Percentiles rank a stretch among this genome's conserved stretches.
Conservation (phyloP, 2,329 filamentous ascomycete genomes). For the Scytalidium sp. region DNA sequence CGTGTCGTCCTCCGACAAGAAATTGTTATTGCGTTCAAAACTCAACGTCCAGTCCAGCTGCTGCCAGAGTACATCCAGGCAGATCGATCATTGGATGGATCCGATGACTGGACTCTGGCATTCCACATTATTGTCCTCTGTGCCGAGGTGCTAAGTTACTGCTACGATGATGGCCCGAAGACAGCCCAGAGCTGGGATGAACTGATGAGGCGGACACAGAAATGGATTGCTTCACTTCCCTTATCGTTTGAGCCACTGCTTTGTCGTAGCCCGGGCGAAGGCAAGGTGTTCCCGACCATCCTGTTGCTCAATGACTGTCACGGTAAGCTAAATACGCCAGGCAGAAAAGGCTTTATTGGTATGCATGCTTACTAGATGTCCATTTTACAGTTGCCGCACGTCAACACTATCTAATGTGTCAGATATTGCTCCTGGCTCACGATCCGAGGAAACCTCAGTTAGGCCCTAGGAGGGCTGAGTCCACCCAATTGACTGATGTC, state of each 20-base stretch:
- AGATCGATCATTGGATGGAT: neutral
- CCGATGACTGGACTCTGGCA: neutral
- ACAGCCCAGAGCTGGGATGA: neutral
- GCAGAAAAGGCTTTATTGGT: neutral
- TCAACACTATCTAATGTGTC: neutral
- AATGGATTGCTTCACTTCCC: neutral
- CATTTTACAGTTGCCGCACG: neutral
- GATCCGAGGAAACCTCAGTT: neutral
- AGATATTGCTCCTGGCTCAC: neutral
- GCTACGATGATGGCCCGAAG: neutral
- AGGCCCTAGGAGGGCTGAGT: neutral
- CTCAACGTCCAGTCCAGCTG: neutral
- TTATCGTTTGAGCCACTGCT: neutral
- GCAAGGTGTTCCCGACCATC: neutral
- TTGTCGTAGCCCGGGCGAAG: neutral
- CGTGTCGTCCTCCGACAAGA: neutral
- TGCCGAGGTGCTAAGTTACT: neutral
- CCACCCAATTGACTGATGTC: neutral
- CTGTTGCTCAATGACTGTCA: constrained; percentile 1
- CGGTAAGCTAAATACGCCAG: neutral
- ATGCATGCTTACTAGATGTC: neutral
- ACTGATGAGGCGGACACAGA: neutral
- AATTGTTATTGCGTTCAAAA: neutral
- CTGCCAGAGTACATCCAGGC: neutral
- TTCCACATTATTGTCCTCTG: neutral